These are phyloP conservation scores for Aphanomyces euteiches DNA, from an alignment of 352 stramenopile species.

Conservation along the genomic window DNA sequence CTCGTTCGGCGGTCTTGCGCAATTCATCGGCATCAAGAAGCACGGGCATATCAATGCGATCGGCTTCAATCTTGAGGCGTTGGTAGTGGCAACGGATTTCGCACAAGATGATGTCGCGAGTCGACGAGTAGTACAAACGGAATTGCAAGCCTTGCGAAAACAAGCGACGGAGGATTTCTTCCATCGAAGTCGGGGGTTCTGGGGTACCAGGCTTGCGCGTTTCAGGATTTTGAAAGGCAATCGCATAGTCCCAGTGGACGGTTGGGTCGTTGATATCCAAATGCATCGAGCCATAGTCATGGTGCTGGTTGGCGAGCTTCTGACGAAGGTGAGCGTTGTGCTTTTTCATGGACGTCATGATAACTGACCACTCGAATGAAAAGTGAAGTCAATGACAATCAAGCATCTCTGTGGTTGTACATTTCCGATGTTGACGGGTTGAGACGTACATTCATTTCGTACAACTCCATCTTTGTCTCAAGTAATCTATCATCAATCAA, in stretches of 20 bases:
- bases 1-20: conserved; percentile 55
- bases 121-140: conserved; percentile 69
- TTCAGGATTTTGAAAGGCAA: conserved; percentile 75
- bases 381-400: conserved; percentile 27
- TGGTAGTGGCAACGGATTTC: conserved; percentile 76
- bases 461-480: not conserved
- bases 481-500: not conserved
- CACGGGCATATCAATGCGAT: conserved; percentile 70
- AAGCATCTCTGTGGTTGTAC: not conserved
- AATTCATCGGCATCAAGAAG: conserved; percentile 64
- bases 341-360: conserved; percentile 15
- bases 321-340: conserved; percentile 33
- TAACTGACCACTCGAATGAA: not conserved
- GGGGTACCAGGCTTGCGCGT: conserved; percentile 55
- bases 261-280: conserved; percentile 23
- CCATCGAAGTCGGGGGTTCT: conserved; percentile 45
- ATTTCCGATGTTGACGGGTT: not conserved
- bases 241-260: conserved; percentile 75
- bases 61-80: conserved; percentile 62
- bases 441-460: not conserved
- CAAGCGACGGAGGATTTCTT: conserved; percentile 74
- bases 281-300: conserved; percentile 31
- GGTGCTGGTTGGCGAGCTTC: conserved; percentile 38
- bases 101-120: conserved; percentile 68
- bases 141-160: conserved; percentile 57